Conservation (phyloP, 202 grass and related monocot species). For the Schoenoplectus triqueter region DNA sequence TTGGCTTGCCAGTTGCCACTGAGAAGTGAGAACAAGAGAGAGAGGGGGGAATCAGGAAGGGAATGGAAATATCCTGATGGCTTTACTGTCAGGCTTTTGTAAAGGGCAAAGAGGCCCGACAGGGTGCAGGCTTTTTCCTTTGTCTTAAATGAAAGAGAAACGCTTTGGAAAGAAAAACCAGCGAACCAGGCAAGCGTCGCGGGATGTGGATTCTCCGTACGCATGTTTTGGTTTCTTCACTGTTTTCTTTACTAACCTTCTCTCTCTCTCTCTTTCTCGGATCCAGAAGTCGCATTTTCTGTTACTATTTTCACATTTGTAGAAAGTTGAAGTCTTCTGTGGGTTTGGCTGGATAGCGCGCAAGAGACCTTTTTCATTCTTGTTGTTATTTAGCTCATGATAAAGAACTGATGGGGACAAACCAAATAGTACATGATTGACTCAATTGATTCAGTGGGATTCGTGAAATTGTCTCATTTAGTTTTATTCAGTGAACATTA, state of each 20-base stretch:
- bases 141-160: slow-evolving; percentile 27
- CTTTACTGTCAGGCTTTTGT: slow-evolving; percentile 20
- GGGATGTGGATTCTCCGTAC: slow-evolving; percentile 28
- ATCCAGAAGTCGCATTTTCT: background rate
- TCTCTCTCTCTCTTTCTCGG: background rate
- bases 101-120: slow-evolving; percentile 19
- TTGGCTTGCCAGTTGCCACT: background rate
- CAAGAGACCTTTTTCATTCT: background rate
- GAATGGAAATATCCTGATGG: slow-evolving; percentile 16
- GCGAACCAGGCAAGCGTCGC: background rate
- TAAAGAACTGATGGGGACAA: background rate
- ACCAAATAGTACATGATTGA: background rate
- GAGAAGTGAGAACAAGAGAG: background rate
- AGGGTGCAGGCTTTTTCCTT: slow-evolving; percentile 17
- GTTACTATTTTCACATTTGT: slow-evolving; percentile 2
- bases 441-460: background rate
- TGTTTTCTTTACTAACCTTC: background rate
- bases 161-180: slow-evolving; percentile 5
- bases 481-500: background rate
- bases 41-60: background rate
- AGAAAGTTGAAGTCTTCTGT: background rate
- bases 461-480: background rate
- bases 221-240: slow-evolving; percentile 24
- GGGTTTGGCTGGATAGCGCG: too few relatives aligned
- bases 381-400: background rate